Conservation (phyloP, 1,284 basidiomycete species). For the Inonotus obliquus region DNA sequence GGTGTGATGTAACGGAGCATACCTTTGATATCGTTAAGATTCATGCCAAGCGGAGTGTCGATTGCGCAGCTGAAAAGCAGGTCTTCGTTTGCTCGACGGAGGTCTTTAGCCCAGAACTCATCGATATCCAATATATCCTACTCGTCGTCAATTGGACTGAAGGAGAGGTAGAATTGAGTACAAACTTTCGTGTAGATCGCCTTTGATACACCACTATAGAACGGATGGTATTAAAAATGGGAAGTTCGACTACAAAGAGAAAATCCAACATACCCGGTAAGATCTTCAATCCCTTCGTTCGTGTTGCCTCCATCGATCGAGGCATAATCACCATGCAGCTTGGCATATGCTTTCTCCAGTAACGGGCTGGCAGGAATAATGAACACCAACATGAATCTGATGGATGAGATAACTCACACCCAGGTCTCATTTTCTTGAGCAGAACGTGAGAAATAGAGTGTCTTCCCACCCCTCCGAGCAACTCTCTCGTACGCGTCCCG, state of each 20-base stretch:
- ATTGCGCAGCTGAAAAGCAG: conserved; percentile 42
- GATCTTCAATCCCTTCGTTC: conserved; percentile 44
- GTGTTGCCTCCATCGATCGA: conserved; percentile 37
- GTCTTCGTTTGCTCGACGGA: conserved; percentile 35
- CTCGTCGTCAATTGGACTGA: not conserved
- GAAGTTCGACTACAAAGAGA: not conserved
- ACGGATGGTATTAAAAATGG: not conserved
- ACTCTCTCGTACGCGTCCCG: conserved; percentile 41
- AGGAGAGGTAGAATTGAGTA: not conserved
- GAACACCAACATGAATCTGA: too few species aligned
- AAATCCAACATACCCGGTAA: conserved; percentile 38
- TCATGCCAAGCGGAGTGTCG: conserved; percentile 18
- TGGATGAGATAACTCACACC: conserved; percentile 29
- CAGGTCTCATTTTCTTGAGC: conserved; percentile 44
- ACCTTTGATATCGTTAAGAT: conserved; percentile 1
- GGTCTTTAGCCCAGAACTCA: conserved; percentile 25
- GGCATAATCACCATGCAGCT: conserved; percentile 45
- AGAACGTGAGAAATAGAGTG: conserved; percentile 47
- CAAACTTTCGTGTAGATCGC: conserved; percentile 35
- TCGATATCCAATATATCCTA: conserved; percentile 27
- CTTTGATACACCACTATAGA: conserved; percentile 38
- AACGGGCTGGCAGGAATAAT: too few species aligned
- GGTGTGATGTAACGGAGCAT: too few species aligned
- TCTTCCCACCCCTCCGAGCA: conserved; percentile 42
- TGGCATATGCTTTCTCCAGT: conserved; percentile 55